Evolutionary conservation across 768 basidiomycete genomes (phyloP).

Genomic region (Trametes maxima): DNA sequence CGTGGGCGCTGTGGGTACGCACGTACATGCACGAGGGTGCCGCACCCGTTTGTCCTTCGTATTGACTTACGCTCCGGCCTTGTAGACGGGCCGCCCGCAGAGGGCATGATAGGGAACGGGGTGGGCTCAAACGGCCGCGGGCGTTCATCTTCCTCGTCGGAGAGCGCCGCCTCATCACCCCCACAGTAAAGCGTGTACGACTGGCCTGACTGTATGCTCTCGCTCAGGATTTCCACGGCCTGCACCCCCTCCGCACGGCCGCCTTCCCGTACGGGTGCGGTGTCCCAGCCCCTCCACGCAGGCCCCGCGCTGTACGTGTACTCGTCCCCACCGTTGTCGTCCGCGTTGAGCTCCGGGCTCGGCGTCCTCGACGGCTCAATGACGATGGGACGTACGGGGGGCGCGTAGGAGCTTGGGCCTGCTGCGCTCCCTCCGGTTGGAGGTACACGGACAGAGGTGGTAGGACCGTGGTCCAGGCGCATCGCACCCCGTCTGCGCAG

Average conservation of each 20-base stretch:
- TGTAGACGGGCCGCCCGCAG: conserved; percentile 21
- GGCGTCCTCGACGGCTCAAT: conserved; percentile 21
- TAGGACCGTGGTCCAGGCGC: conserved; percentile 51
- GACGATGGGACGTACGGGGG: conserved; percentile 19
- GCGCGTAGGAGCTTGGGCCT: conserved; percentile 7
- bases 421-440: conserved; percentile 4
- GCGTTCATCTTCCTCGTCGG: conserved; percentile 18
- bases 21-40: conserved; percentile 57
- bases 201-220: conserved; percentile 21
- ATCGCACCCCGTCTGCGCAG: conserved; percentile 75
- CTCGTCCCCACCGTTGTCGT: conserved; percentile 23
- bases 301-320: conserved; percentile 22
- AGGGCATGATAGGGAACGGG: conserved; percentile 33
- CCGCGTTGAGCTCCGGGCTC: conserved; percentile 15
- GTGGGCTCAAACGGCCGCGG: conserved; percentile 37
- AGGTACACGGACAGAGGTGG: conserved; percentile 26
- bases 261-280: not conserved
- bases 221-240: conserved; percentile 23
- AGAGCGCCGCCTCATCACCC: conserved; percentile 13
- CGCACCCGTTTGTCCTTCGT: conserved; percentile 58
- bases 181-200: conserved; percentile 26
- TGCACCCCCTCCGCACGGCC: conserved; percentile 17
- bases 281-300: conserved; percentile 24
- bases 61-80: conserved; percentile 22
- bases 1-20: conserved; percentile 55